Percentiles rank a stretch among this genome's conserved stretches.
Conservation (phyloP, 148 eudicot genomes). For the Limonium bicolor region DNA sequence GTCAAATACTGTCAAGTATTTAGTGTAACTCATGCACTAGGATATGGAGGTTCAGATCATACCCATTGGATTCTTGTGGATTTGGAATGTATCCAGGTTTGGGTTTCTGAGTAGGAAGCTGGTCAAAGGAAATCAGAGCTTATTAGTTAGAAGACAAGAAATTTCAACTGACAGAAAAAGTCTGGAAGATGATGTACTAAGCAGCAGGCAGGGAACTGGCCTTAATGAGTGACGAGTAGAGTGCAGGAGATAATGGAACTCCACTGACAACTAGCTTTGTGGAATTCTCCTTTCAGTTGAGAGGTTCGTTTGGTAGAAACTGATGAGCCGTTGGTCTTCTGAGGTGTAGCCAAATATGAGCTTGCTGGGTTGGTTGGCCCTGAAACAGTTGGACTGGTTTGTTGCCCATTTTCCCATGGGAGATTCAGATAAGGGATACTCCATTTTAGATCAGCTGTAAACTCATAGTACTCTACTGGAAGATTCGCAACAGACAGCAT, state of each 20-base stretch:
- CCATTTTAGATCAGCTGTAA: conserved; percentile 68
- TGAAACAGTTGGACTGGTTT: conserved; percentile 14
- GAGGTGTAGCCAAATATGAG: conserved; percentile 17
- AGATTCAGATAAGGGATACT: conserved; percentile 75
- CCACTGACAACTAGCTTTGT: conserved; percentile 40
- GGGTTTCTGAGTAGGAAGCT: conserved; percentile 48
- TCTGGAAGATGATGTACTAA: not conserved
- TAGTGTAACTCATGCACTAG: not conserved
- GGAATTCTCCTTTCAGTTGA: conserved; percentile 10
- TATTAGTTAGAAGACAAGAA: not conserved
- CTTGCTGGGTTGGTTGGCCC: conserved; percentile 26
- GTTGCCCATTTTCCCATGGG: conserved; percentile 58
- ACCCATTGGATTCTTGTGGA: conserved; percentile 48
- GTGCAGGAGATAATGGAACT: conserved; percentile 64
- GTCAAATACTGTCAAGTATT: not conserved
- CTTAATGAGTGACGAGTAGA: conserved; percentile 66
- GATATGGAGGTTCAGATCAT: conserved; percentile 11
- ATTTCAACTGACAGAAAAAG: no score
- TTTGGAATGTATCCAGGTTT: conserved; percentile 49
- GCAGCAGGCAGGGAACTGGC: conserved; percentile 12
- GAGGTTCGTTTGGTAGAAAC: conserved; percentile 10
- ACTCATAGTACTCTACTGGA: conserved; percentile 78
- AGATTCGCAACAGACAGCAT: conserved; percentile 59
- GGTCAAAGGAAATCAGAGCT: conserved; percentile 6
- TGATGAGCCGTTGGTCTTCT: conserved; percentile 9